Base-by-base conservation (phyloP, 2,329 filamentous ascomycete species). In the Akanthomyces muscarius region DNA sequence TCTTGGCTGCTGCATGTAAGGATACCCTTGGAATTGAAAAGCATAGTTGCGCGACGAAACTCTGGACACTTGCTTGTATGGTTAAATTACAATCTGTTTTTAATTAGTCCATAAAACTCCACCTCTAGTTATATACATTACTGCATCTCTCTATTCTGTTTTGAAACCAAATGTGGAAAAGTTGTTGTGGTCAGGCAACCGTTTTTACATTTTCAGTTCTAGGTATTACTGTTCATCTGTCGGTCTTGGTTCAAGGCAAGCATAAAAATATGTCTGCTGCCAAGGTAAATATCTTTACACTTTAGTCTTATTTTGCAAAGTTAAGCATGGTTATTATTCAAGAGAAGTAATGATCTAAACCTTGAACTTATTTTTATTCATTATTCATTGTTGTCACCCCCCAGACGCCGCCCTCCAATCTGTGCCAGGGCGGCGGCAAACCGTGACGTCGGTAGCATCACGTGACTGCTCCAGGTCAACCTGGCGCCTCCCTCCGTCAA, bases 11-110 rank as follows among this genome's bases (percentile, higher is more conserved):
- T 62, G 52, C 51, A 62, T 55, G n/a, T 42, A 61, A 54, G 51
- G 42, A 62, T 62, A 62, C 60, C 60, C 60, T 50, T 62, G 60
- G 48, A 48, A 38, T 45, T 55, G 23, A 62, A 55, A 54, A 62
- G n/a, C 52, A 62, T 48, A 25, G 30, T 61, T 30, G 38, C 50
- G 51, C 50, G 38, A 7, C 28, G 58, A 50, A 21, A 38, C 7
- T 54, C 8, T 36, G 58, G 36, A 28, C 30, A 53, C 41, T 53
- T 61, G 41, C 11, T 56, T 50, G 28, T 44, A 58, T 59, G 56
- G 56, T 59, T 38, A 36, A 54, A 54, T 44, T 45, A 45, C 13
- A 36, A 23, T 28, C 28, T 38, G 16, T 11, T 42, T 21, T 21
- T 28, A 47, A 18, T 28, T 14, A 45, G 42, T 61, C 23, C 11